These are phyloP conservation scores for Colletotrichum gigasporum DNA, from an alignment of 2,329 filamentous ascomycete species.

Conservation along the genomic window DNA sequence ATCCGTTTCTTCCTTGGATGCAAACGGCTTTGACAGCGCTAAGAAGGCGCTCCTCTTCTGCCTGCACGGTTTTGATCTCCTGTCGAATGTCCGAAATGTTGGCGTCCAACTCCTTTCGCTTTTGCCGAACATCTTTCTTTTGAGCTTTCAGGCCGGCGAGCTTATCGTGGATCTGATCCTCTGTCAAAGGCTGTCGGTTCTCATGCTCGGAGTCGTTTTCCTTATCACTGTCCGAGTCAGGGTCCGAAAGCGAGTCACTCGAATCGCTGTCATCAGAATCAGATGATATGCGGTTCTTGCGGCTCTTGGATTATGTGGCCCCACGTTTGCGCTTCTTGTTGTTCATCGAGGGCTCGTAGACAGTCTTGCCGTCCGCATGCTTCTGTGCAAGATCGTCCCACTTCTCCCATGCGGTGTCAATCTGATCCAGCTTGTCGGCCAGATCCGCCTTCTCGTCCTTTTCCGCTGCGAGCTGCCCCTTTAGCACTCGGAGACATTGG, in stretches of 20 bases:
- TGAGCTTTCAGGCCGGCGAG: constrained; percentile 14
- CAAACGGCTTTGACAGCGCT: constrained; percentile 42
- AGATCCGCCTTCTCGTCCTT: constrained; percentile 25
- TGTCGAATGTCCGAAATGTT: constrained; percentile 4
- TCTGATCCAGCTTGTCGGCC: constrained; percentile 33
- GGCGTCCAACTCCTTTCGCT: constrained; percentile 31
- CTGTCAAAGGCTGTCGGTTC: constrained; percentile 9
- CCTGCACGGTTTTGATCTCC: constrained; percentile 10
- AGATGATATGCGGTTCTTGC: constrained; percentile 25
- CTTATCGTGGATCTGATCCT: constrained; percentile 9
- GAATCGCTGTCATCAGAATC: constrained; percentile 31
- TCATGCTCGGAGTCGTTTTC: constrained; percentile 4
- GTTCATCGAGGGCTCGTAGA: constrained; percentile 33
- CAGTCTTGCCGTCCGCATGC: constrained; percentile 31
- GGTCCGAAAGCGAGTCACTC: constrained; percentile 31
- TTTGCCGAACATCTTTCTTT: constrained; percentile 32
- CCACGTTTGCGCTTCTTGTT: constrained; percentile 36
- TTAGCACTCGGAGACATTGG: constrained; percentile 43
- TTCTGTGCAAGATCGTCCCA: constrained; percentile 35
- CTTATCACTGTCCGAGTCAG: constrained; percentile 20
- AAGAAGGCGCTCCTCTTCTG: constrained; percentile 28
- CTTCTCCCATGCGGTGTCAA: constrained; percentile 32
- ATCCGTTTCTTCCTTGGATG: constrained; percentile 65
- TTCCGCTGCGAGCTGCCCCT: background rate
- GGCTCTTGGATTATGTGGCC: background rate